phyloP scores from a whole-genome alignment of 1,284 basidiomycete species.

The Mycena sp. region DNA sequence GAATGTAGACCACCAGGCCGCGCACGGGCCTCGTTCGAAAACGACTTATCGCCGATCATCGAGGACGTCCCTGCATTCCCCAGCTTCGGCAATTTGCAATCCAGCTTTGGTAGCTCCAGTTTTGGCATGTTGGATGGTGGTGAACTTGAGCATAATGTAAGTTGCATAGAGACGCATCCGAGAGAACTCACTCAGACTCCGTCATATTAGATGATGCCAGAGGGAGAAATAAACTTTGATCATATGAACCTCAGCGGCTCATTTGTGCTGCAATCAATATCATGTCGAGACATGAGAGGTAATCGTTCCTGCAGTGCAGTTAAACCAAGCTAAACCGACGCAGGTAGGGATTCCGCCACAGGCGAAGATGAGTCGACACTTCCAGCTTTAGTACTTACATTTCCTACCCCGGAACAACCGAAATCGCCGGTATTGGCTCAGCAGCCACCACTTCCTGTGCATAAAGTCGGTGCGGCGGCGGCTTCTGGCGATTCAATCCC shows the following conservation, averaged over 20 bases:
- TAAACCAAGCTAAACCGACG: not conserved
- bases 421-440: constrained; percentile 24
- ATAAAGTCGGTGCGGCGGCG: constrained; percentile 19
- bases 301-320: not conserved
- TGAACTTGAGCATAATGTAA: constrained; percentile 8
- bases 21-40: constrained; percentile 18
- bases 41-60: constrained; percentile 27
- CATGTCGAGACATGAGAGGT: constrained; percentile 18
- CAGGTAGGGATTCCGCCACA: not conserved
- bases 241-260: constrained; percentile 33
- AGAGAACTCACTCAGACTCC: no score
- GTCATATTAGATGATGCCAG: no score
- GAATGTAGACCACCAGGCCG: constrained; percentile 4
- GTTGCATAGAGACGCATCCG: not conserved
- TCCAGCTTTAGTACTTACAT: constrained; percentile 30
- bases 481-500: not conserved
- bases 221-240: constrained; percentile 31
- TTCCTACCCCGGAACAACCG: constrained; percentile 32
- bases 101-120: constrained; percentile 5
- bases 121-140: constrained; percentile 2
- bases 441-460: constrained; percentile 22
- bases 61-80: constrained; percentile 29
- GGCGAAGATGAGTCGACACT: constrained; percentile 7
- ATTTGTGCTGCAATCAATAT: constrained; percentile 27
- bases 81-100: constrained; percentile 6